A percentile compares a stretch with the other conserved stretches of the same genome.
phyloP scores from a whole-genome alignment of 345 rosid genomes.

The Aquilaria sinensis region DNA sequence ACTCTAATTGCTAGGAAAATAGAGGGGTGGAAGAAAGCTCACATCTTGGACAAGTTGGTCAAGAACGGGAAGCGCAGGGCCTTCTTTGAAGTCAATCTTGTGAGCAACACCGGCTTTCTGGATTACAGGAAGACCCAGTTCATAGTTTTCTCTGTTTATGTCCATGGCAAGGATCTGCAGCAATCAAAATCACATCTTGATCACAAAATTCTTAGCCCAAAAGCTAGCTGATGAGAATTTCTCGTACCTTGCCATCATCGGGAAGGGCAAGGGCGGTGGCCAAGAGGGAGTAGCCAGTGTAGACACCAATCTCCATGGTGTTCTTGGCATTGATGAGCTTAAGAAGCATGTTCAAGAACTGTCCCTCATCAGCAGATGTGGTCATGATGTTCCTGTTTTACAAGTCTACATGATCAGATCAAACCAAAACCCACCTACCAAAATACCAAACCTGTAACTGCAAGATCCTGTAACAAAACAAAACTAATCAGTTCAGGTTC shows the following conservation, averaged over 20 bases:
- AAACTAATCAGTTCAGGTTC: too few relatives aligned
- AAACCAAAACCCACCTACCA: background rate
- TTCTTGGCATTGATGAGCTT: slow-evolving; percentile 97
- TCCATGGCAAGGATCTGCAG: slow-evolving; percentile 94
- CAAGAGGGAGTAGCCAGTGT: slow-evolving; percentile 95
- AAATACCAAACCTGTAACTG: background rate
- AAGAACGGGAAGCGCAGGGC: slow-evolving; percentile 96
- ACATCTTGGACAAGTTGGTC: slow-evolving; percentile 80
- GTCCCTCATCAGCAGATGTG: slow-evolving; percentile 97
- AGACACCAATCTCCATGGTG: slow-evolving; percentile 99
- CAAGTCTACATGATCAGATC: background rate
- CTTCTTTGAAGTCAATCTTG: slow-evolving; percentile 92
- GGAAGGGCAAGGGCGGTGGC: slow-evolving; percentile 99
- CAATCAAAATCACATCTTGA: background rate
- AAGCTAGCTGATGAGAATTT: background rate
- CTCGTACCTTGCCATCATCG: slow-evolving; percentile 68
- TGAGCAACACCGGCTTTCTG: slow-evolving; percentile 94
- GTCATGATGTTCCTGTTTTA: slow-evolving; percentile 87
- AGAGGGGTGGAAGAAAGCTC: slow-evolving; percentile 21
- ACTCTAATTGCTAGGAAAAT: background rate
- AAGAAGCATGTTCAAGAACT: slow-evolving; percentile 83
- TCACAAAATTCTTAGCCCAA: too few relatives aligned
- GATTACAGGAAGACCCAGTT: slow-evolving; percentile 82
- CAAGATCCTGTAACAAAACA: background rate
- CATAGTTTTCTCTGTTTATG: slow-evolving; percentile 81